Conservation (phyloP, 441 rosid species). For the Croton laevigatus region DNA sequence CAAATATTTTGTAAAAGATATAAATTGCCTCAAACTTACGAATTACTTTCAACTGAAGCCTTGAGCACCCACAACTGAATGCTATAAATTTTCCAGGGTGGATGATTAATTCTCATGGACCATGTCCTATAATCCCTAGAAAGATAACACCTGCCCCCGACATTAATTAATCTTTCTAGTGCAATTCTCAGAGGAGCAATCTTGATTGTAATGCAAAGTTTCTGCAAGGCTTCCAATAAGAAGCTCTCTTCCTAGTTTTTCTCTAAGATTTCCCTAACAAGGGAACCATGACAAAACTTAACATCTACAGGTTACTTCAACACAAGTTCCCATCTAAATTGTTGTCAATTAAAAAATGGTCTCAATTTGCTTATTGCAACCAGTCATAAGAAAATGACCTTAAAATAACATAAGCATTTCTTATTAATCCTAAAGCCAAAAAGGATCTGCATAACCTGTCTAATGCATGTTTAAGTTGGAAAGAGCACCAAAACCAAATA, state of each 20-base stretch:
- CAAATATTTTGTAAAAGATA: not conserved
- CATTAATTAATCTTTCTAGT: not conserved
- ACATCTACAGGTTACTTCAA: not conserved
- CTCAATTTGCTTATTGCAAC: not conserved
- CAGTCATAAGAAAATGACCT: too few species aligned
- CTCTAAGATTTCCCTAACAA: not conserved
- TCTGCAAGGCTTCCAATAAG: not conserved
- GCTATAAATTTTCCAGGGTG: too few species aligned
- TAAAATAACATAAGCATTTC: not conserved
- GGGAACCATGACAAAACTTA: not conserved
- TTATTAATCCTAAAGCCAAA: not conserved
- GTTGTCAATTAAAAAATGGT: not conserved
- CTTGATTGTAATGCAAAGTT: not conserved
- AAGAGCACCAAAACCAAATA: too few species aligned
- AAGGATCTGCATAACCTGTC: not conserved
- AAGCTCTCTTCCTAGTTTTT: not conserved
- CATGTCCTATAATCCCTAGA: not conserved
- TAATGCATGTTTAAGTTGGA: not conserved
- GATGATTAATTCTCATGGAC: not conserved
- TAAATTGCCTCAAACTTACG: too few species aligned
- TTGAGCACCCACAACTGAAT: not conserved
- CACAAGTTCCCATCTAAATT: not conserved
- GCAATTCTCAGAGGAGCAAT: not conserved
- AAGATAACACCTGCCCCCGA: not conserved
- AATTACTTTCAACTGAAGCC: not conserved